A percentile compares a stretch with the other conserved stretches of the same genome.
These are phyloP conservation scores for Chrysoporthe cubensis DNA, from an alignment of 2,329 filamentous ascomycete genomes.

Conservation along the genomic window DNA sequence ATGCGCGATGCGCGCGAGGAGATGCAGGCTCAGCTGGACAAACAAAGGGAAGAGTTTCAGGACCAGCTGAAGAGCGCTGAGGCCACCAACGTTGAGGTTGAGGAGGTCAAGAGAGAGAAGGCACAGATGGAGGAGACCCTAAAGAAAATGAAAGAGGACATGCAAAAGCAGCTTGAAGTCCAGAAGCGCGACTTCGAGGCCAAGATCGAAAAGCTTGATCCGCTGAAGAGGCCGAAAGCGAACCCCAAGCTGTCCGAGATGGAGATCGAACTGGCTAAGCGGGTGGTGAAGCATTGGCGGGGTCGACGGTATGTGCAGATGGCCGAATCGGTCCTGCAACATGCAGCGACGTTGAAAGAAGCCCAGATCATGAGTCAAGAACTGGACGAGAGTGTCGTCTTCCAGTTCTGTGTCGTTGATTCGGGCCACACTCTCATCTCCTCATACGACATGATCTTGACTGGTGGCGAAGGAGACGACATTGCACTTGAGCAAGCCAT, in stretches of 20 bases:
- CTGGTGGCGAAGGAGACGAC: conserved; percentile 85
- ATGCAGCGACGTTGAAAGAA: conserved; percentile 87
- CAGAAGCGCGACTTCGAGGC: conserved; percentile 86
- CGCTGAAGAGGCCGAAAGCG: conserved; percentile 62
- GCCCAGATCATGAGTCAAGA: conserved; percentile 98
- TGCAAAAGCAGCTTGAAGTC: conserved; percentile 81
- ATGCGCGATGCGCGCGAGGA: conserved; percentile 77
- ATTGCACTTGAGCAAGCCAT: conserved; percentile 76
- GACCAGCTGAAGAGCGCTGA: conserved; percentile 77
- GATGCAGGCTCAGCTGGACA: conserved; percentile 81
- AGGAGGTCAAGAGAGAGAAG: conserved; percentile 84
- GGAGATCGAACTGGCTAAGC: conserved; percentile 72
- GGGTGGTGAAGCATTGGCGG: conserved; percentile 75
- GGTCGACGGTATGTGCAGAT: conserved; percentile 87
- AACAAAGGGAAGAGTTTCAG: conserved; percentile 81
- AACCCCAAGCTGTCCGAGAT: conserved; percentile 69
- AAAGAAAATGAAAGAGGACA: conserved; percentile 78
- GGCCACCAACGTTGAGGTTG: conserved; percentile 75
- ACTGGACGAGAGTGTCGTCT: conserved; percentile 88
- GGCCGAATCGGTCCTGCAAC: conserved; percentile 88
- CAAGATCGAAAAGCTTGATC: conserved; percentile 77
- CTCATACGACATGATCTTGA: conserved; percentile 94
- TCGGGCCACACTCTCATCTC: conserved; percentile 86
- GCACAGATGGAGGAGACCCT: conserved; percentile 82
- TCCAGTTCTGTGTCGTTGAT: conserved; percentile 93